These are phyloP conservation scores for Prunus fruticosa DNA, from an alignment of 306 rosid species.

Conservation along the genomic window DNA sequence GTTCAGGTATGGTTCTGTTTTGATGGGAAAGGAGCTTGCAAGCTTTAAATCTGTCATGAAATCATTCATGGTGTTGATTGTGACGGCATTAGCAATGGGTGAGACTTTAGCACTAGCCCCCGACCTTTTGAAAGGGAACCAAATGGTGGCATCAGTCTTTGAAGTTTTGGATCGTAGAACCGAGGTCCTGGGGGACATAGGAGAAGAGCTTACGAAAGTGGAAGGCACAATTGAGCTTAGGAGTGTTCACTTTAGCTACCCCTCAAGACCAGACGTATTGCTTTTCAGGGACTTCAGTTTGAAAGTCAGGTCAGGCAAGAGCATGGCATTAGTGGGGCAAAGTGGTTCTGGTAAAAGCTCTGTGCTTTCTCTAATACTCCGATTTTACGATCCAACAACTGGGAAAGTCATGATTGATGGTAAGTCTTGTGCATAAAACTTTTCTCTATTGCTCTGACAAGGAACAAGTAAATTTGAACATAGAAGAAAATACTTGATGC, in stretches of 20 bases:
- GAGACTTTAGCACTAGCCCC: conserved; percentile 90
- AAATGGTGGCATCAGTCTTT: conserved; percentile 92
- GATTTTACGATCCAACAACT: conserved; percentile 77
- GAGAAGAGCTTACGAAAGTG: conserved; percentile 67
- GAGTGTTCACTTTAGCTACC: conserved; percentile 71
- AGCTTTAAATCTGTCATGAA: conserved; percentile 93
- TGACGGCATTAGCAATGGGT: conserved; percentile 93
- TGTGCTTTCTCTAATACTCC: conserved; percentile 73
- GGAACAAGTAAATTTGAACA: too few species aligned
- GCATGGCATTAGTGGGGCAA: conserved; percentile 88
- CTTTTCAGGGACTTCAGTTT: conserved; percentile 85
- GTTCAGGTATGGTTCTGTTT: conserved; percentile 89
- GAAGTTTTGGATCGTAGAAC: conserved; percentile 75
- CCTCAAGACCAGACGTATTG: conserved; percentile 81
- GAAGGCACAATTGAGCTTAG: conserved; percentile 88
- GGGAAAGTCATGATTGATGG: conserved; percentile 92
- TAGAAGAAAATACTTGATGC: too few species aligned
- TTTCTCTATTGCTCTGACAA: background rate
- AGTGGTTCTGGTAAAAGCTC: conserved; percentile 99
- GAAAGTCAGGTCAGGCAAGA: conserved; percentile 65
- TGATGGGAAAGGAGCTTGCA: conserved; percentile 85
- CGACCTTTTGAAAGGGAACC: conserved; percentile 89
- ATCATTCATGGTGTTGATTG: conserved; percentile 84
- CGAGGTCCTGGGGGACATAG: conserved; percentile 50
- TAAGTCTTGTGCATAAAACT: conserved; percentile 26